Evolutionary conservation across 495 filamentous ascomycete species (phyloP).

Genomic region (Daldinia bambusicola): DNA sequence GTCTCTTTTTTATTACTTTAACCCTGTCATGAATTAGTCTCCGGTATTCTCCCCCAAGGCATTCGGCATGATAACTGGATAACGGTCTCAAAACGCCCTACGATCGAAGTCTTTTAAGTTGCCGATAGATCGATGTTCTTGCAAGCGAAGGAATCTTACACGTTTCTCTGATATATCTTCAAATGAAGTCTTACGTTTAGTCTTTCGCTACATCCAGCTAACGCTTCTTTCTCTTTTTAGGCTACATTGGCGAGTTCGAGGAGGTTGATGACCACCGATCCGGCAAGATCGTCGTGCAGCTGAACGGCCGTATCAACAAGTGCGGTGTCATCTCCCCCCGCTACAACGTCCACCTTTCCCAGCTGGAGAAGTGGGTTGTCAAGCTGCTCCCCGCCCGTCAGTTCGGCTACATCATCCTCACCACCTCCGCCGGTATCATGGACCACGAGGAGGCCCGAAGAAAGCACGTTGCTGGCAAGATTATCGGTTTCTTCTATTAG

Average conservation of each 20-base stretch:
- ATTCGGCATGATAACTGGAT: conserved; percentile 99
- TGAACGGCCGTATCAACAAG: conserved; percentile 89
- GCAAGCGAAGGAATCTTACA: conserved; percentile 86
- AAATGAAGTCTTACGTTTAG: conserved; percentile 86
- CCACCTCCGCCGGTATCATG: conserved; percentile 99
- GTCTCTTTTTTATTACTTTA: background rate
- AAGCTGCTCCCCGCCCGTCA: conserved; percentile 99
- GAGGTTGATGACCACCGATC: conserved; percentile 99
- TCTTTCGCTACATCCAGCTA: conserved; percentile 82
- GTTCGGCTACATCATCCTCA: conserved; percentile 98
- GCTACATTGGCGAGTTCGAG: conserved; percentile 99
- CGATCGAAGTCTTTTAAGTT: conserved; percentile 99
- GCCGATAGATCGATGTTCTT: conserved; percentile 80
- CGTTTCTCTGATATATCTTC: conserved; percentile 73
- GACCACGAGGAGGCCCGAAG: conserved; percentile 99
- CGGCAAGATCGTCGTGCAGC: conserved; percentile 57
- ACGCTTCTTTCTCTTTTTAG: conserved; percentile 64
- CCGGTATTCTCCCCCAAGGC: background rate
- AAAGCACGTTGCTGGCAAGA: conserved; percentile 97
- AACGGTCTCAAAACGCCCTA: conserved; percentile 79
- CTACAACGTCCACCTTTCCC: conserved; percentile 96
- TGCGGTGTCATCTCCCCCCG: conserved; percentile 97
- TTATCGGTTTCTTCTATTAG: conserved; percentile 97
- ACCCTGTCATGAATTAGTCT: background rate
- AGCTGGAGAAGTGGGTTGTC: conserved; percentile 99